These are phyloP conservation scores for Kodamaea lidongshanica DNA, from an alignment of 805 yeast species.

Conservation along the genomic window DNA sequence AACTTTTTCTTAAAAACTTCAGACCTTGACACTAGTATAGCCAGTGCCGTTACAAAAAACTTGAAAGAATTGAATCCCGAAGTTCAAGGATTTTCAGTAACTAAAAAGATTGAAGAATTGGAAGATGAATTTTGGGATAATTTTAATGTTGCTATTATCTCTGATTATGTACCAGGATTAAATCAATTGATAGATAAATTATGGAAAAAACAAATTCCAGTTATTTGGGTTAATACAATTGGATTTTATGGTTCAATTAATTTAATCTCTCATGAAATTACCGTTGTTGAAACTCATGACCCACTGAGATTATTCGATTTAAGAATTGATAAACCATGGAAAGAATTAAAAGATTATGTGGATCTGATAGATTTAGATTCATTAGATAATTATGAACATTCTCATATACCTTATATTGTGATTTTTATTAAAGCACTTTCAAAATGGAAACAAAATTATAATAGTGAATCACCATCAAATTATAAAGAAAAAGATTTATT, in stretches of 20 bases:
- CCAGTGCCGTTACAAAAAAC: conserved; percentile 32
- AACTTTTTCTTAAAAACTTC: conserved; percentile 55
- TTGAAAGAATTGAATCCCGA: conserved; percentile 59
- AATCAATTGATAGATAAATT: conserved; percentile 28
- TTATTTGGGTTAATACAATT: conserved; percentile 43
- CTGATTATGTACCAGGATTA: conserved; percentile 24
- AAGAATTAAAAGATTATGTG: conserved; percentile 47
- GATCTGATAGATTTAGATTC: conserved; percentile 44
- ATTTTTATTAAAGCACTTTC: conserved; percentile 52
- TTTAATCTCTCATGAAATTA: conserved; percentile 48
- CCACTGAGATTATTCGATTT: conserved; percentile 58
- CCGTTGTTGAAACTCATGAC: conserved; percentile 71
- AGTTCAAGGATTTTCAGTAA: conserved; percentile 33
- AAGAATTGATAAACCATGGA: conserved; percentile 68
- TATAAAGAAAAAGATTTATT: conserved; percentile 38
- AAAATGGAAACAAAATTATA: conserved; percentile 31
- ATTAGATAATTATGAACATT: conserved; percentile 39
- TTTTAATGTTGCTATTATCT: conserved; percentile 46
- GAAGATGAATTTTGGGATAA: conserved; percentile 38
- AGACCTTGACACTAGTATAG: conserved; percentile 39
- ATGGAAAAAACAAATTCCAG: conserved; percentile 45
- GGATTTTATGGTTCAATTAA: conserved; percentile 66
- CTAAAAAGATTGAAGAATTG: conserved; percentile 10
- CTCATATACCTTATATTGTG: conserved; percentile 66
- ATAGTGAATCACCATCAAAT: conserved; percentile 27